Percentiles rank a stretch among this genome's conserved stretches.
phyloP scores from a whole-genome alignment of 2,329 filamentous ascomycete genomes.

The Penicillium sp. region DNA sequence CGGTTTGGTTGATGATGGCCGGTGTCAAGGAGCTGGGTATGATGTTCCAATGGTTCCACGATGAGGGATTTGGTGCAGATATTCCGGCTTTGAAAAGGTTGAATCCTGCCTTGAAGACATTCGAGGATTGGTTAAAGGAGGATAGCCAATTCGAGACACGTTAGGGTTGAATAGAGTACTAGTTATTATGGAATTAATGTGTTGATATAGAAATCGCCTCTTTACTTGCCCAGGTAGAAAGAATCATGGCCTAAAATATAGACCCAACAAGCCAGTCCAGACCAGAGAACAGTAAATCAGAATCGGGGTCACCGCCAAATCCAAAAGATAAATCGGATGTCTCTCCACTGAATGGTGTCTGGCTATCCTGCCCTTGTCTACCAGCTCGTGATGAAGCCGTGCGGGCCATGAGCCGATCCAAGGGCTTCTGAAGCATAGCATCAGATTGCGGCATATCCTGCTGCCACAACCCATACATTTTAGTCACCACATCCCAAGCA shows the following conservation, averaged over 20 bases:
- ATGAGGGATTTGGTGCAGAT: conserved; percentile 49
- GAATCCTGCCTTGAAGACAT: conserved; percentile 48
- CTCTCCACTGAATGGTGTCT: not conserved
- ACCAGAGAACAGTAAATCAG: not conserved
- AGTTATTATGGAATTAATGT: not conserved
- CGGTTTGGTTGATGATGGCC: conserved; percentile 43
- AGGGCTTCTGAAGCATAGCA: conserved; percentile 13
- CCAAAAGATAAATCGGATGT: not conserved
- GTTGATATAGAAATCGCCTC: not conserved
- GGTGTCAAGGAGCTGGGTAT: conserved; percentile 44
- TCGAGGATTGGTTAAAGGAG: conserved; percentile 49
- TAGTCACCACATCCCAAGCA: conserved; percentile 26
- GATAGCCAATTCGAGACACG: conserved; percentile 43
- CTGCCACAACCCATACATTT: conserved; percentile 21
- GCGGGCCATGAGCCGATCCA: conserved; percentile 21
- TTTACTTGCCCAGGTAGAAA: not conserved
- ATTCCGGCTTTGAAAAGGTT: conserved; percentile 42
- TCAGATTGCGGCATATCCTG: conserved; percentile 4
- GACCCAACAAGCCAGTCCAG: not conserved
- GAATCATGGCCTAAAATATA: not conserved
- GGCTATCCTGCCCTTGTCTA: not conserved
- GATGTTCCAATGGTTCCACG: conserved; percentile 54
- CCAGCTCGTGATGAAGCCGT: not conserved
- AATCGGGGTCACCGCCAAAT: not conserved
- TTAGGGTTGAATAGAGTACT: not conserved